Percentiles rank a stretch among this genome's conserved stretches.
phyloP scores from a whole-genome alignment of 176 grass and related monocot genomes.

The Melocanna baccifera region DNA sequence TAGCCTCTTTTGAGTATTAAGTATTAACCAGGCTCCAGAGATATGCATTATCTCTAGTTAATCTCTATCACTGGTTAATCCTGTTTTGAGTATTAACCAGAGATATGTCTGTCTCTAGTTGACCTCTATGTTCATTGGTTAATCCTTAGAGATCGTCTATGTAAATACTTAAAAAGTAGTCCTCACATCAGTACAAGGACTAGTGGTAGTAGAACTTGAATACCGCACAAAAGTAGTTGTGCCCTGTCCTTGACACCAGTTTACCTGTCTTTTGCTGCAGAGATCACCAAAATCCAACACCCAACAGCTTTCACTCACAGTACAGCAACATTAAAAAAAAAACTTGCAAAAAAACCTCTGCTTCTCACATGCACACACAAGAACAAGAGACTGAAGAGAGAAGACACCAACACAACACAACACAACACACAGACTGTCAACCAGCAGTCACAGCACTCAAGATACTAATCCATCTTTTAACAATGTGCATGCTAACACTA shows the following conservation, averaged over 20 bases:
- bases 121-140: not conserved
- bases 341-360: not conserved
- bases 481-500: not conserved
- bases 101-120: not conserved
- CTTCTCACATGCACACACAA: not conserved
- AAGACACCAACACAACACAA: not conserved
- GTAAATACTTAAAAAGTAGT: not conserved
- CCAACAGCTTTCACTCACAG: not conserved
- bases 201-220: not conserved
- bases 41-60: too few relatives aligned
- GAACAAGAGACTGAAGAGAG: not conserved
- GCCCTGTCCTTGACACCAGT: not conserved
- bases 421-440: not conserved
- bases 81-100: too few relatives aligned
- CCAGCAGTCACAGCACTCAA: not conserved
- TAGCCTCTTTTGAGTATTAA: too few relatives aligned
- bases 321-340: too few relatives aligned
- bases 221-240: not conserved
- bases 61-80: too few relatives aligned
- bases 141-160: not conserved
- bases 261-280: slow-evolving; percentile 1
- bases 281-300: not conserved
- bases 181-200: not conserved
- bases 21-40: too few relatives aligned
- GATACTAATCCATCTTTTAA: not conserved